Evolutionary conservation across 75 land plant species (phyloP).

Genomic region (Pinus tabuliformis): DNA sequence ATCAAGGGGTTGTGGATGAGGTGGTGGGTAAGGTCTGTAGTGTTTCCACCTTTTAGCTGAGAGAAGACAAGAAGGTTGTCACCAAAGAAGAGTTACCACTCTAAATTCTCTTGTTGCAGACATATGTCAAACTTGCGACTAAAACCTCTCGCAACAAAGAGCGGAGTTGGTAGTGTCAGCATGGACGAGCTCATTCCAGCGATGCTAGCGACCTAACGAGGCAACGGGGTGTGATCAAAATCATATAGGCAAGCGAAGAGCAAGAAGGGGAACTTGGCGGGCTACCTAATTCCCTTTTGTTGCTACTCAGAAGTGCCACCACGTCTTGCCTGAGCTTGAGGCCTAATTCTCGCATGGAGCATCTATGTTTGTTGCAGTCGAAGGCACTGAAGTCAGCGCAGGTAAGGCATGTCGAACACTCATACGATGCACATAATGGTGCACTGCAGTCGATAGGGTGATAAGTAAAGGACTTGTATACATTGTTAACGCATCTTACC

Average conservation of each 20-base stretch:
- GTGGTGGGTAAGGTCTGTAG: neutral
- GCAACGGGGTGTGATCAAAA: too few relatives aligned
- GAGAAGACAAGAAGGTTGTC: conserved; percentile 13
- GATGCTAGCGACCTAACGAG: too few relatives aligned
- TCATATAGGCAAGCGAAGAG: too few relatives aligned
- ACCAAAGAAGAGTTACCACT: conserved; percentile 38
- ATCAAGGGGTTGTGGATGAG: conserved; percentile 46
- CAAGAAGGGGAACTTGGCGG: too few relatives aligned
- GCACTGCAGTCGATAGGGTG: conserved; percentile 17
- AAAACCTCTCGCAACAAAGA: conserved; percentile 16
- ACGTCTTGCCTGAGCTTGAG: conserved; percentile 13
- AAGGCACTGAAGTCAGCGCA: conserved; percentile 6
- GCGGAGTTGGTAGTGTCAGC: conserved; percentile 43
- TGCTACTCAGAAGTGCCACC: conserved; percentile 13
- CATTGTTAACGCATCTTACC: neutral
- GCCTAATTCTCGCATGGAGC: conserved; percentile 4
- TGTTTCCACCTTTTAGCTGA: conserved; percentile 5
- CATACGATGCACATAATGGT: conserved; percentile 13
- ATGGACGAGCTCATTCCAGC: conserved; percentile 36
- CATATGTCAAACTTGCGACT: conserved; percentile 38
- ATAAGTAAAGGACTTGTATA: conserved; percentile 20
- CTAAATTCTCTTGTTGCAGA: neutral
- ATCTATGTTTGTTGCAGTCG: conserved; percentile 24
- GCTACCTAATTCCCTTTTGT: neutral
- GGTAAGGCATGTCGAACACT: conserved; percentile 7